Percentiles rank a stretch among this genome's conserved stretches.
phyloP scores from a whole-genome alignment of 768 basidiomycete genomes.

The Tulasnella sp. region DNA sequence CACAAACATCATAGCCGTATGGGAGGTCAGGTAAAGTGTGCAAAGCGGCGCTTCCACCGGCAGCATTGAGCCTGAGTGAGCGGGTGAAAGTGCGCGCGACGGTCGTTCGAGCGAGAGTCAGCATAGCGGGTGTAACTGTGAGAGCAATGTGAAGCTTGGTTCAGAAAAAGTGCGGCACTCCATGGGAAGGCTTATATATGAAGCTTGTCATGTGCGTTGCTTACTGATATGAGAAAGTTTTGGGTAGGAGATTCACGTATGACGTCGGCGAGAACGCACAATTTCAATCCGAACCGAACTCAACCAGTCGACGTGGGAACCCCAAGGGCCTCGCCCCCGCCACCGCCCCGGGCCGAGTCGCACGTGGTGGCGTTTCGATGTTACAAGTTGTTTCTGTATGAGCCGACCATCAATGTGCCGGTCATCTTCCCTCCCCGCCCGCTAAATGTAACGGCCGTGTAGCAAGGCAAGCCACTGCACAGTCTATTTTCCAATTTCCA shows the following conservation, averaged over 20 bases:
- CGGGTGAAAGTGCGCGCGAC: conserved; percentile 47
- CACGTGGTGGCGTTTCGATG: too few species aligned
- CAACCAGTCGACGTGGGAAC: background rate
- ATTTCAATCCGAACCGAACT: background rate
- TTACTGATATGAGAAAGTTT: conserved; percentile 6
- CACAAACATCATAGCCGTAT: conserved; percentile 69
- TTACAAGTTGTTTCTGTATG: too few species aligned
- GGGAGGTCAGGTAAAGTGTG: conserved; percentile 78
- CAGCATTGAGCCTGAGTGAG: conserved; percentile 43
- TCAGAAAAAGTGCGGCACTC: too few species aligned
- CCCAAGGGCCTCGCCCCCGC: too few species aligned
- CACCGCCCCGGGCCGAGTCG: too few species aligned
- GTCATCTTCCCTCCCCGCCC: too few species aligned
- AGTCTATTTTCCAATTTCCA: too few species aligned
- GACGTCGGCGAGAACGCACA: background rate
- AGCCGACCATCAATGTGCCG: too few species aligned
- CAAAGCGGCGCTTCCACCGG: conserved; percentile 42
- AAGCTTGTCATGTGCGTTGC: background rate
- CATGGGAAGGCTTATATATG: background rate
- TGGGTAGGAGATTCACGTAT: background rate
- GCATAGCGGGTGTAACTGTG: conserved; percentile 40
- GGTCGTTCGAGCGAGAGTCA: conserved; percentile 46
- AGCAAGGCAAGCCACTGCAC: too few species aligned
- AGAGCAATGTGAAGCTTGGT: background rate
- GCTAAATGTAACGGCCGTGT: too few species aligned